These are phyloP conservation scores for Carex pumila DNA, from an alignment of 176 grass and related monocot species.

Conservation along the genomic window DNA sequence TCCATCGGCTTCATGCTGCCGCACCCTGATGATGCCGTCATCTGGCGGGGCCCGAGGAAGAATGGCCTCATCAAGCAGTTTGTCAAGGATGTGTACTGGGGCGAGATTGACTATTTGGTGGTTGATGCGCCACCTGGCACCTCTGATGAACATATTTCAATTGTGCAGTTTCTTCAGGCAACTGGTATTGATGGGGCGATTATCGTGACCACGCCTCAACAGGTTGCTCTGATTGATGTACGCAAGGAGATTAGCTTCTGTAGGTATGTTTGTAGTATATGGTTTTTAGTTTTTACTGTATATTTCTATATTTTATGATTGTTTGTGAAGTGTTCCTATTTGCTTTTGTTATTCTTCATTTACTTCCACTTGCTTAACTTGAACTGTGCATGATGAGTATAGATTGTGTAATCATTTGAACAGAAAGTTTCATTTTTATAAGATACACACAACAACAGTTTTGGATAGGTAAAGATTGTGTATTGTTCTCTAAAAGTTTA, in stretches of 20 bases:
- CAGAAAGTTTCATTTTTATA: no score
- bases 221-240: slow-evolving; percentile 63
- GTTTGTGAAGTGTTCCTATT: neutral
- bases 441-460: no score
- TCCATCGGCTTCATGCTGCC: slow-evolving; percentile 72
- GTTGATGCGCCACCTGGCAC: slow-evolving; percentile 66
- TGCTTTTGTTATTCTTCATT: neutral
- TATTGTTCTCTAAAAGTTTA: neutral
- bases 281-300: neutral
- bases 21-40: slow-evolving; percentile 54
- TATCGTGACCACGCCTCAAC: slow-evolving; percentile 83
- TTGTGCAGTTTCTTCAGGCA: slow-evolving; percentile 82
- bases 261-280: slow-evolving; percentile 14
- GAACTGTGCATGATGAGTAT: neutral
- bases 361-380: neutral
- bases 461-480: no score
- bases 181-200: slow-evolving; percentile 74
- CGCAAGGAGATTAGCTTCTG: slow-evolving; percentile 76
- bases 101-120: slow-evolving; percentile 66
- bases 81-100: slow-evolving; percentile 79
- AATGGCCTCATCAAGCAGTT: slow-evolving; percentile 82
- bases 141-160: slow-evolving; percentile 85
- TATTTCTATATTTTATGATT: neutral
- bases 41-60: slow-evolving; percentile 70
- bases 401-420: neutral